phyloP scores from a whole-genome alignment of 2,329 filamentous ascomycete species.

The Fusarium sp. region DNA sequence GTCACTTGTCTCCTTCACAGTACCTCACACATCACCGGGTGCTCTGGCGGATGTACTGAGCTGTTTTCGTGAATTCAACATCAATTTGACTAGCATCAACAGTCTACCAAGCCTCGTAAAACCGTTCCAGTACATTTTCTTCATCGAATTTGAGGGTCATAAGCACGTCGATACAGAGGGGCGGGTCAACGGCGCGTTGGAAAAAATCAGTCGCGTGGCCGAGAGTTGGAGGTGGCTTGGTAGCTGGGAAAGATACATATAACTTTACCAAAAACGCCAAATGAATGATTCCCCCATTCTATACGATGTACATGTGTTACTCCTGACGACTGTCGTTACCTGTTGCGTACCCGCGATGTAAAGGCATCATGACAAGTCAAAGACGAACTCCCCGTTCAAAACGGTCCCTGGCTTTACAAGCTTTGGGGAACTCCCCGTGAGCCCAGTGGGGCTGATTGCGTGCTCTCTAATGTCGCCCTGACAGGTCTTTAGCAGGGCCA shows the following conservation, averaged over 20 bases:
- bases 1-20: conserved; percentile 84
- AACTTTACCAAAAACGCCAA: conserved; percentile 30
- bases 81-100: conserved; percentile 93
- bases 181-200: conserved; percentile 71
- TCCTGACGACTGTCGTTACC: conserved; percentile 9
- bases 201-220: conserved; percentile 68
- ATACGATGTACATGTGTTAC: conserved; percentile 4
- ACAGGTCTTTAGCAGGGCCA: conserved; percentile 23
- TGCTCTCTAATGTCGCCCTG: conserved; percentile 30
- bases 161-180: conserved; percentile 62
- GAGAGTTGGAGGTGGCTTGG: conserved; percentile 76
- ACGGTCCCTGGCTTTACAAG: conserved; percentile 19
- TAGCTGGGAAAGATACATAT: conserved; percentile 68
- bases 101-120: conserved; percentile 80
- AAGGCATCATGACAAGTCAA: conserved; percentile 20
- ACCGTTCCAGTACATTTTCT: conserved; percentile 94
- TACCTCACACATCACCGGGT: conserved; percentile 82
- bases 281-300: conserved; percentile 14
- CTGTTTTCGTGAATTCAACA: conserved; percentile 77
- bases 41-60: conserved; percentile 83
- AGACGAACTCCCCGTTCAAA: conserved; percentile 30
- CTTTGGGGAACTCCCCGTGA: conserved; percentile 42
- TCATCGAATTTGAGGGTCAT: conserved; percentile 86
- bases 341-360: conserved; percentile 22
- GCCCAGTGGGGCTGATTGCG: conserved; percentile 40